phyloP scores from a whole-genome alignment of 257 asterid genomes.

The Primulina tabacum region DNA sequence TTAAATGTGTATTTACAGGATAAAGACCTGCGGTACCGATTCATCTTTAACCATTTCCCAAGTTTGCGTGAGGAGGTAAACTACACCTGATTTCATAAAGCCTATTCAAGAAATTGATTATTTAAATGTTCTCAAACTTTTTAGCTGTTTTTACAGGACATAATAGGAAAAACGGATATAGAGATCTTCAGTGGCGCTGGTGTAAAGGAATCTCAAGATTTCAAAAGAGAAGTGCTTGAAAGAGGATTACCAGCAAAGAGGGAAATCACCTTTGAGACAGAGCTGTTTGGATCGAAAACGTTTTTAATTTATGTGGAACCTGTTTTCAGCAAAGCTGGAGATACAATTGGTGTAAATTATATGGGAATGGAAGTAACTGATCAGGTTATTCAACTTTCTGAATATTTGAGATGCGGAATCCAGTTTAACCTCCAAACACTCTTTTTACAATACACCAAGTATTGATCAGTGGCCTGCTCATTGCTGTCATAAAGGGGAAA shows the following conservation, averaged over 20 bases:
- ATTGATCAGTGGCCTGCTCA: neutral
- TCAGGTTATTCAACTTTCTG: slow-evolving; percentile 44
- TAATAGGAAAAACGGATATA: slow-evolving; percentile 86
- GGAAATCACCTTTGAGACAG: slow-evolving; percentile 86
- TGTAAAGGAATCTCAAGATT: slow-evolving; percentile 91
- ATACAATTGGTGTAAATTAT: slow-evolving; percentile 79
- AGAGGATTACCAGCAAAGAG: slow-evolving; percentile 77
- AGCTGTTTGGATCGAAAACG: slow-evolving; percentile 74
- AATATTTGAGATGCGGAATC: neutral
- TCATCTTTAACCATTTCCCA: slow-evolving; percentile 93
- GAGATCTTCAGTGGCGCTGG: slow-evolving; percentile 82
- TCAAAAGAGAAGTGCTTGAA: slow-evolving; percentile 79
- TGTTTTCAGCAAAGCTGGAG: slow-evolving; percentile 86
- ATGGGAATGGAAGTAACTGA: slow-evolving; percentile 97
- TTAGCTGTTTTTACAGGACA: slow-evolving; percentile 56
- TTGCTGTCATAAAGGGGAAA: too few species aligned
- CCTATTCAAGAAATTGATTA: neutral
- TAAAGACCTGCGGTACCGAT: slow-evolving; percentile 77
- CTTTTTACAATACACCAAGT: neutral
- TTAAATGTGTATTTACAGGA: slow-evolving; percentile 44
- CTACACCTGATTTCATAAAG: neutral
- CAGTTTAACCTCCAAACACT: neutral
- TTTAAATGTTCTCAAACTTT: too few species aligned
- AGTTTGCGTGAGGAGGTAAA: slow-evolving; percentile 78
- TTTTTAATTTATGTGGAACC: slow-evolving; percentile 81